A percentile compares a stretch with the other conserved stretches of the same genome.
These are phyloP conservation scores for Scedosporium boydii DNA, from an alignment of 2,329 filamentous ascomycete genomes.

Conservation along the genomic window DNA sequence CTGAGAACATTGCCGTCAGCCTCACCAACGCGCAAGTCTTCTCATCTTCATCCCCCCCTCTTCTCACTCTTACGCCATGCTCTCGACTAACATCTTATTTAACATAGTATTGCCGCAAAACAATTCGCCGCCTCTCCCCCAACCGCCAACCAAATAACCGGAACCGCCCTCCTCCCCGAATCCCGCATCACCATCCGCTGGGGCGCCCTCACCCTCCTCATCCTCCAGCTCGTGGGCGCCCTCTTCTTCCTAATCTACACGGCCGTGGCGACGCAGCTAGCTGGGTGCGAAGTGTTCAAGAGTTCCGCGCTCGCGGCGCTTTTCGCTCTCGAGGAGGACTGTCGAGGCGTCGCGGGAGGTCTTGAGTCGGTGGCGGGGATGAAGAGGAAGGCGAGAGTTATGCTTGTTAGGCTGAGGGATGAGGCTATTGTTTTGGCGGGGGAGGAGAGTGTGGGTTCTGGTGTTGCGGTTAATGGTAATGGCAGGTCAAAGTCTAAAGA, in stretches of 20 bases:
- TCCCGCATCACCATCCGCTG: slow-evolving; percentile 15
- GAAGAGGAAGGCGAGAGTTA: slow-evolving; percentile 9
- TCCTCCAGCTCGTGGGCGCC: slow-evolving; percentile 13
- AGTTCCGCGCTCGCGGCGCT: slow-evolving; percentile 15
- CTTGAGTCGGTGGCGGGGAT: slow-evolving; percentile 8
- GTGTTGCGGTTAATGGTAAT: not conserved
- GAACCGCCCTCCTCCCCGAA: slow-evolving; percentile 11
- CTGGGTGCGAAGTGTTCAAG: slow-evolving; percentile 16
- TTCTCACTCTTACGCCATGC: not conserved
- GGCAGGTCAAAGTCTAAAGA: not conserved
- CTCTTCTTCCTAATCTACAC: slow-evolving; percentile 15
- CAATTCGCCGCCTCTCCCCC: not conserved
- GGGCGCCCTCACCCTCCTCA: slow-evolving; percentile 16
- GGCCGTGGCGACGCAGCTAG: slow-evolving; percentile 15
- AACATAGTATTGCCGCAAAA: slow-evolving; percentile 1
- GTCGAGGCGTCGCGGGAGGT: slow-evolving; percentile 8
- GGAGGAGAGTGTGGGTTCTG: slow-evolving; percentile 5
- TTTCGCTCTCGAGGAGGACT: slow-evolving; percentile 14
- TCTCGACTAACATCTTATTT: not conserved
- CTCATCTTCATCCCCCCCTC: not conserved
- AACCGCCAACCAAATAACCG: slow-evolving; percentile 8
- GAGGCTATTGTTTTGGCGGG: slow-evolving; percentile 4
- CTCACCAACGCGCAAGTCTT: slow-evolving; percentile 16
- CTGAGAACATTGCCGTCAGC: slow-evolving; percentile 15
- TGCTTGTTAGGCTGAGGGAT: slow-evolving; percentile 7